Evolutionary conservation across 441 rosid species (phyloP).

Genomic region (Manihot esculenta): DNA sequence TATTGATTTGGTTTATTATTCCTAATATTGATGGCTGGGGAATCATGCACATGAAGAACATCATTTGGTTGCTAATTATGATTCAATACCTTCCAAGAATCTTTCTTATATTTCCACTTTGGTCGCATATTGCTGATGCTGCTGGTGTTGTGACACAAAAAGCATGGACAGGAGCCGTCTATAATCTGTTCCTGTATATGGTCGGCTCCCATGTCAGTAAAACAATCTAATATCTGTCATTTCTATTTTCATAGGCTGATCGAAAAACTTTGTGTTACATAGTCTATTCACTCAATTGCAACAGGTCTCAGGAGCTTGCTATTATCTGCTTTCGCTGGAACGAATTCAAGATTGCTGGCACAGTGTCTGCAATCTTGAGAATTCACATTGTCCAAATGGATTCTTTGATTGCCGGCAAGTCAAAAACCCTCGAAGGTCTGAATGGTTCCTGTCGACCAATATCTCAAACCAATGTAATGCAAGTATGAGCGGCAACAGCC

Average conservation of each 20-base stretch:
- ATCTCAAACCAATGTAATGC: constrained; percentile 52
- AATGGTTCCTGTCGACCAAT: constrained; percentile 71
- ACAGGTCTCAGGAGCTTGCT: constrained; percentile 91
- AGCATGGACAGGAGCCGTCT: constrained; percentile 92
- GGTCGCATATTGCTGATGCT: constrained; percentile 66
- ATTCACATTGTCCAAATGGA: constrained; percentile 38
- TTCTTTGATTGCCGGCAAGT: constrained; percentile 61
- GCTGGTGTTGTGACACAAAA: constrained; percentile 77
- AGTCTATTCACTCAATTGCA: no score
- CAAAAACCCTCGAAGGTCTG: constrained; percentile 35
- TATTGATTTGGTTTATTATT: constrained; percentile 71
- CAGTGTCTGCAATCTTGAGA: constrained; percentile 54
- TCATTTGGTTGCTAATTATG: constrained; percentile 72
- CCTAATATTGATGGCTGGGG: constrained; percentile 70
- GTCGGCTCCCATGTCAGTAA: constrained; percentile 89
- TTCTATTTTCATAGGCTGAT: no score
- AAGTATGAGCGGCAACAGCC: constrained; percentile 19
- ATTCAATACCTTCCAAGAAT: constrained; percentile 74
- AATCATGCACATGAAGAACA: constrained; percentile 66
- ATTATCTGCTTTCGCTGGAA: constrained; percentile 85
- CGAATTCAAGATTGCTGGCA: constrained; percentile 84
- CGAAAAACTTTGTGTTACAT: no score
- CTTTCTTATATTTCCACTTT: constrained; percentile 65
- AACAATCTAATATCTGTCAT: no score
- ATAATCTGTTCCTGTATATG: constrained; percentile 79